Percentiles rank a stretch among this genome's conserved stretches.
Evolutionary conservation across 768 basidiomycete genomes (phyloP).

Genomic region (Hericium alpestre): DNA sequence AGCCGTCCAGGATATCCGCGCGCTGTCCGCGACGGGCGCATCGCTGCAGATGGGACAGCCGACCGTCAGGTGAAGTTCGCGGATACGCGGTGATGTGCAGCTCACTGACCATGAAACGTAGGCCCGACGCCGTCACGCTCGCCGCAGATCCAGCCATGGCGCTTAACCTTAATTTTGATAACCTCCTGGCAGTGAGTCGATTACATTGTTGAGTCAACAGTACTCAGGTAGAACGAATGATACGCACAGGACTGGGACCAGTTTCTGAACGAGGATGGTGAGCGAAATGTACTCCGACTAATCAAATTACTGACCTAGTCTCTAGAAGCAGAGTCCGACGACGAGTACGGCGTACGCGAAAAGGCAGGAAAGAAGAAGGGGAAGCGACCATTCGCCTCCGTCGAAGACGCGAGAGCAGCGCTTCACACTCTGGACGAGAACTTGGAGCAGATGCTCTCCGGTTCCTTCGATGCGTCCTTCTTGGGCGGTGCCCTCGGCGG

Average conservation of each 20-base stretch:
- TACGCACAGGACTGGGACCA: constrained; percentile 7
- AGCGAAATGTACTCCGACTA: neutral
- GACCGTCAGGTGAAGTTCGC: constrained; percentile 40
- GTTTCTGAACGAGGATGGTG: constrained; percentile 8
- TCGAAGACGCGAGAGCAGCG: constrained; percentile 40
- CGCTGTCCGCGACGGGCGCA: constrained; percentile 31
- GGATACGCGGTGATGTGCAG: neutral
- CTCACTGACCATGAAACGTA: constrained; percentile 2
- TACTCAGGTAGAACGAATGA: neutral
- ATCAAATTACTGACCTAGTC: neutral
- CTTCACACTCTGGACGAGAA: constrained; percentile 62
- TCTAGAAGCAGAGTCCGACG: constrained; percentile 29
- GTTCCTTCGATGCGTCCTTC: constrained; percentile 56
- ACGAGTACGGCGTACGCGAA: constrained; percentile 34
- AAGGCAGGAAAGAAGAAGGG: constrained; percentile 19
- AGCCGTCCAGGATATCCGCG: constrained; percentile 56
- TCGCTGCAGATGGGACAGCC: constrained; percentile 67
- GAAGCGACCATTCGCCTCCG: constrained; percentile 20
- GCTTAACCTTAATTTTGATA: constrained; percentile 17
- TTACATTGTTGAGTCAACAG: neutral
- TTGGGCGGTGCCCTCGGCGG: constrained; percentile 25
- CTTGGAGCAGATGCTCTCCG: constrained; percentile 54
- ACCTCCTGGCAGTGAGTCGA: constrained; percentile 9
- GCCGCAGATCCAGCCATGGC: constrained; percentile 15
- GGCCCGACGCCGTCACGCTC: constrained; percentile 25